Conservation (phyloP, 2,329 filamentous ascomycete species). For the Stagonosporopsis tanaceti region DNA sequence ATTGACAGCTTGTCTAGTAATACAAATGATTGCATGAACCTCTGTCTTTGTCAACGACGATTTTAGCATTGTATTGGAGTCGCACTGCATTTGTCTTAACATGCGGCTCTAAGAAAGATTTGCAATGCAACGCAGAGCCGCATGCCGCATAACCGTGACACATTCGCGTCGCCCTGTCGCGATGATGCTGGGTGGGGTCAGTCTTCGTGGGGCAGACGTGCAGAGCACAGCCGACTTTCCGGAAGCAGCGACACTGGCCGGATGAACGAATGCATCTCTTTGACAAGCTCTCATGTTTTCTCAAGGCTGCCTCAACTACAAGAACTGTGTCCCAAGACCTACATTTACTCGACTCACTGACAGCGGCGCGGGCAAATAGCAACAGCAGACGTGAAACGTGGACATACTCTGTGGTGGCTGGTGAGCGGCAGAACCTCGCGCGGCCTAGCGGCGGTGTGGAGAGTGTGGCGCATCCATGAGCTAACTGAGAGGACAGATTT, state of each 20-base stretch:
- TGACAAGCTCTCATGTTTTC: neutral
- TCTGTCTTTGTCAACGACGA: neutral
- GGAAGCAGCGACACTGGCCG: conserved; percentile 5
- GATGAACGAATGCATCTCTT: conserved; percentile 3
- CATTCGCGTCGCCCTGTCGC: conserved; percentile 5
- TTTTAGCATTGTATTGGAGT: neutral
- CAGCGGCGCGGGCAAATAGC: conserved; percentile 12
- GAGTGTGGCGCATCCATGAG: conserved; percentile 21
- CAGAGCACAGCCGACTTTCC: conserved; percentile 13
- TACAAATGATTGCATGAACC: conserved; percentile 14
- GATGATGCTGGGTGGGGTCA: conserved; percentile 3
- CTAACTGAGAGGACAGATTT: conserved; percentile 37
- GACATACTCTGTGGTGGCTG: conserved; percentile 15
- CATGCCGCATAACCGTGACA: conserved; percentile 16
- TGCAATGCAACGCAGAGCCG: conserved; percentile 15
- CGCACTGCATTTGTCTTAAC: neutral
- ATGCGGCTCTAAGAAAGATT: conserved; percentile 4
- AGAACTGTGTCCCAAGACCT: neutral
- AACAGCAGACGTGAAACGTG: conserved; percentile 18
- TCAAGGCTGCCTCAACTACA: neutral
- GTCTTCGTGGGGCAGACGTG: conserved; percentile 8
- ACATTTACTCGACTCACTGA: neutral
- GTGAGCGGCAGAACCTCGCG: conserved; percentile 12
- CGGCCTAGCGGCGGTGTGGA: conserved; percentile 18
- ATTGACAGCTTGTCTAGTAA: conserved; percentile 11